Evolutionary conservation across 768 basidiomycete species (phyloP).

Genomic region (Cystobasidium onofrii): DNA sequence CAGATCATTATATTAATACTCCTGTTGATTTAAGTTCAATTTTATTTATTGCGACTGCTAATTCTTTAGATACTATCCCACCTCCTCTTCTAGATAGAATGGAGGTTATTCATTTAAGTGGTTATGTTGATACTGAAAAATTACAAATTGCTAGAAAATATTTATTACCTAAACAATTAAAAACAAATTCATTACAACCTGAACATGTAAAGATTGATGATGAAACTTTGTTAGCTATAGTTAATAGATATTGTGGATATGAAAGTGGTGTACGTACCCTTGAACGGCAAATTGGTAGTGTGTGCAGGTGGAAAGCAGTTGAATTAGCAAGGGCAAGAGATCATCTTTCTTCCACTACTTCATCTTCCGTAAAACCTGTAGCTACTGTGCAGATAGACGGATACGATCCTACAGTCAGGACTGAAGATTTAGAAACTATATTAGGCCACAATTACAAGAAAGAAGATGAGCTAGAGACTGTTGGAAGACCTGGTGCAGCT

Average conservation of each 20-base stretch:
- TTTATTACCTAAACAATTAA: slow-evolving; percentile 78
- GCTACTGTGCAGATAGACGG: background rate
- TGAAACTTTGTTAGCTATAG: slow-evolving; percentile 58
- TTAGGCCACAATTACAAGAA: background rate
- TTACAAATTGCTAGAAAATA: slow-evolving; percentile 77
- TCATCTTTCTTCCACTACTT: background rate
- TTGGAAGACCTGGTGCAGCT: slow-evolving; percentile 13
- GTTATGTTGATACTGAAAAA: slow-evolving; percentile 65
- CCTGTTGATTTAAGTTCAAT: slow-evolving; percentile 45
- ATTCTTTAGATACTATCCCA: slow-evolving; percentile 78
- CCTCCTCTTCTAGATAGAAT: slow-evolving; percentile 81
- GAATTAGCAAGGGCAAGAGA: slow-evolving; percentile 50
- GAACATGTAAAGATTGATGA: slow-evolving; percentile 59
- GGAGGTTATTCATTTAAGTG: slow-evolving; percentile 72
- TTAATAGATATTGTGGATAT: slow-evolving; percentile 65
- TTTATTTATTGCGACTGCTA: slow-evolving; percentile 86
- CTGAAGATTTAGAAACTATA: slow-evolving; percentile 21
- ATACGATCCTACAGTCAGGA: background rate
- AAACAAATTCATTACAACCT: slow-evolving; percentile 62
- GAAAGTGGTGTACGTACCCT: slow-evolving; percentile 89
- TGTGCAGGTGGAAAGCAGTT: slow-evolving; percentile 87
- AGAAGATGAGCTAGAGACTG: background rate
- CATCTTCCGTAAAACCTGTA: background rate
- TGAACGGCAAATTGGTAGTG: slow-evolving; percentile 74
- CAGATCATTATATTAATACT: slow-evolving; percentile 76